Conservation (phyloP, 1,139 yeast species). For the Candida sp. region DNA sequence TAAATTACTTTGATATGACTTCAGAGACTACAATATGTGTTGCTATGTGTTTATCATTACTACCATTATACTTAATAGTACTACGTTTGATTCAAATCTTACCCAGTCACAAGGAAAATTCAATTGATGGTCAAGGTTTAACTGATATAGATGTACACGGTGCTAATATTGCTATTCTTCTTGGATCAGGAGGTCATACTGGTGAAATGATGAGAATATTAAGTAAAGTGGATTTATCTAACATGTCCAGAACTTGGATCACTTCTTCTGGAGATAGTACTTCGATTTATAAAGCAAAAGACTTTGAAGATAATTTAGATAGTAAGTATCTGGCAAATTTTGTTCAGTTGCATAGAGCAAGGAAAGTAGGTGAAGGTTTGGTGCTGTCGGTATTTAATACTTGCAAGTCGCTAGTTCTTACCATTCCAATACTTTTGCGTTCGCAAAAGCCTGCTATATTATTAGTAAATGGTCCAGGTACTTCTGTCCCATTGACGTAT, state of each 20-base stretch:
- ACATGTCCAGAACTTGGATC: conserved; percentile 40
- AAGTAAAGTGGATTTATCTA: conserved; percentile 24
- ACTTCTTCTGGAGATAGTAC: conserved; percentile 56
- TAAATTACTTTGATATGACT: conserved; percentile 15
- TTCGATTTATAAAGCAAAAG: conserved; percentile 49
- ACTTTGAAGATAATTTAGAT: conserved; percentile 28
- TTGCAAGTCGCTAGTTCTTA: conserved; percentile 30
- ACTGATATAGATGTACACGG: conserved; percentile 12
- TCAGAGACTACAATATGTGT: conserved; percentile 21
- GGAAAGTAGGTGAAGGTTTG: conserved; percentile 68
- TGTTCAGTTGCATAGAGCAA: conserved; percentile 62
- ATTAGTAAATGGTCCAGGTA: conserved; percentile 92
- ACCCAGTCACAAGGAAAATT: conserved; percentile 17
- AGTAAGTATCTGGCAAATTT: conserved; percentile 19
- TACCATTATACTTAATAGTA: conserved; percentile 22
- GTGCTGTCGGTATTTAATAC: conserved; percentile 54
- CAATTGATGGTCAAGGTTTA: background rate
- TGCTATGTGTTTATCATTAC: conserved; percentile 15
- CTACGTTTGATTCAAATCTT: conserved; percentile 25
- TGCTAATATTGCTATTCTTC: conserved; percentile 45
- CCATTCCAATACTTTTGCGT: conserved; percentile 17
- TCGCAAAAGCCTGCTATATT: conserved; percentile 47
- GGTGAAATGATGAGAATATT: conserved; percentile 87
- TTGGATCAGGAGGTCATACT: conserved; percentile 93
- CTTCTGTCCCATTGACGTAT: conserved; percentile 75